Evolutionary conservation across 2,329 filamentous ascomycete species (phyloP).

Genomic region (Penicillium sp.): DNA sequence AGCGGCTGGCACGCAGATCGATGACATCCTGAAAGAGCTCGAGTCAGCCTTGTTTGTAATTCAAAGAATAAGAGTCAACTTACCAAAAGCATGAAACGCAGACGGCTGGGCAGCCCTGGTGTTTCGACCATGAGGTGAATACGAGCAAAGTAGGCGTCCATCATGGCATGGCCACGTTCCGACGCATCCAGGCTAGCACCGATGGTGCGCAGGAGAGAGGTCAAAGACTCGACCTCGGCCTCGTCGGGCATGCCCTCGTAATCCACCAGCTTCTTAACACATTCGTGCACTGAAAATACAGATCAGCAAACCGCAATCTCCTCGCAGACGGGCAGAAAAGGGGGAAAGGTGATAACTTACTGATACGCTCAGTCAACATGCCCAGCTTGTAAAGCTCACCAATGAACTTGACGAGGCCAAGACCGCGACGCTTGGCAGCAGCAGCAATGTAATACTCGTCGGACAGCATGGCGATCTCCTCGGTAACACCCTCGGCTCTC

Average conservation of each 20-base stretch:
- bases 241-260: constrained; percentile 91
- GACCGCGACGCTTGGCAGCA: constrained; percentile 90
- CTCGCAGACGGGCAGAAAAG: background rate
- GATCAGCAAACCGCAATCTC: background rate
- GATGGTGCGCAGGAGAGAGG: constrained; percentile 86
- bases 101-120: constrained; percentile 75
- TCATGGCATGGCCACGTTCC: constrained; percentile 78
- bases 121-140: constrained; percentile 78
- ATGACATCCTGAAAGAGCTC: constrained; percentile 60
- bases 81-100: constrained; percentile 90
- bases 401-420: constrained; percentile 98
- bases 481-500: constrained; percentile 66
- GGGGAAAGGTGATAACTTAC: background rate
- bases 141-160: constrained; percentile 89
- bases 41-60: constrained; percentile 8
- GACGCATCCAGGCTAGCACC: constrained; percentile 78
- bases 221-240: constrained; percentile 91
- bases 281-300: constrained; percentile 69
- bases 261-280: constrained; percentile 93
- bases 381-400: constrained; percentile 97
- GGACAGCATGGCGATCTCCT: constrained; percentile 77
- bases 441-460: constrained; percentile 95
- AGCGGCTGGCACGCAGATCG: constrained; percentile 72
- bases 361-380: constrained; percentile 83
- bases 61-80: constrained; percentile 12